Conservation (phyloP, 306 rosid species). For the Acacia crassicarpa region DNA sequence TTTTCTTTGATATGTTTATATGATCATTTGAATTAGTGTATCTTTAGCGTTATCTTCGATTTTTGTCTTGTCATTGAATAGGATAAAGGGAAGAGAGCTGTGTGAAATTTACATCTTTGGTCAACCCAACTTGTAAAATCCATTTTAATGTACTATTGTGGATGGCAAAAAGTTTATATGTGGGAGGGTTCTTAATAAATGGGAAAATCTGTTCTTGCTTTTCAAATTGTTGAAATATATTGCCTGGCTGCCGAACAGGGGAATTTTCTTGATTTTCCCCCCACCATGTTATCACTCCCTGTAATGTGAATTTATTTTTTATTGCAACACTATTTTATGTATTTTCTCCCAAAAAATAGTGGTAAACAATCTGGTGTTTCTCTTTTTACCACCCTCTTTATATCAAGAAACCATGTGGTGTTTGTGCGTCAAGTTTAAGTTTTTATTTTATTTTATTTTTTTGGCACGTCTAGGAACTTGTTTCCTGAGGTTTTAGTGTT, state of each 20-base stretch:
- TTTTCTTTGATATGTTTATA: slow-evolving; percentile 38
- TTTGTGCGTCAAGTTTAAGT: too few species aligned
- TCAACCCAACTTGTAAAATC: slow-evolving; percentile 44
- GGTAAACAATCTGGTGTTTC: neutral
- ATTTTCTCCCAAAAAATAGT: neutral
- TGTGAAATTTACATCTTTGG: slow-evolving; percentile 29
- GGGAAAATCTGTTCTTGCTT: slow-evolving; percentile 36
- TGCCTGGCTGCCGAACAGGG: slow-evolving; percentile 32
- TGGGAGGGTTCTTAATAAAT: slow-evolving; percentile 41
- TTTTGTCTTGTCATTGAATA: slow-evolving; percentile 45
- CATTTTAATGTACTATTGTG: slow-evolving; percentile 36
- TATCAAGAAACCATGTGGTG: neutral
- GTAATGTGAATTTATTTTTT: neutral
- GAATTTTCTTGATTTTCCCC: neutral
- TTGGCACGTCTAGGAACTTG: too few species aligned
- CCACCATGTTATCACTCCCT: neutral
- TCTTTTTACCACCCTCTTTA: neutral
- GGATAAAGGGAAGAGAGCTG: slow-evolving; percentile 27
- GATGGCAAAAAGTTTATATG: slow-evolving; percentile 32
- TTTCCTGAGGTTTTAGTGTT: too few species aligned
- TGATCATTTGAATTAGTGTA: slow-evolving; percentile 42
- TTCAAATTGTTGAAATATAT: slow-evolving; percentile 35
- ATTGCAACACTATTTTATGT: neutral
- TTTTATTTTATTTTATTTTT: too few species aligned
- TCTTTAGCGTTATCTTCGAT: slow-evolving; percentile 43